Base-by-base conservation (phyloP, 441 rosid species). In the Populus tomentosa region DNA sequence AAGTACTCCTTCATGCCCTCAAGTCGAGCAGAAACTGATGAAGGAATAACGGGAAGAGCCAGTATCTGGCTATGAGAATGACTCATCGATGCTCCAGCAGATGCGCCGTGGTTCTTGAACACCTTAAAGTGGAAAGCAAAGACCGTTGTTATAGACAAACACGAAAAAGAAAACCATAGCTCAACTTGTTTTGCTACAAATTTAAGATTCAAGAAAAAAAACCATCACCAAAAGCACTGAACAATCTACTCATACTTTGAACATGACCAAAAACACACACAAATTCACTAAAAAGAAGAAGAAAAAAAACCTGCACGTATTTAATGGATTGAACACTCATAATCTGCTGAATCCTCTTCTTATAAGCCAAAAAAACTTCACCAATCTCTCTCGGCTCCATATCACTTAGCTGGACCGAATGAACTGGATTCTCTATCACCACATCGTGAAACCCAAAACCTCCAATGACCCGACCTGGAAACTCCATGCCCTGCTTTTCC, bases 51-150 rank as follows among this genome's bases (percentile, higher is more conserved):
- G 6, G 98, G 98, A 8, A 93, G 89, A 74, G 95, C 91, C 77
- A 95, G 76, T 4, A 93, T 85, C 89, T 95, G 97, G 78, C 91
- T 91, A 80, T 92, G 98, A 16, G 98, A 91, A 76, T 94, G 97
- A 84, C 93, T 95, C 88, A 92, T 50, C 14, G 99, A 92, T 42
- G 97, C 99, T 79, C 98, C 95, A 20, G 99, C 98, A 21, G 95
- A 91, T 10, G 94, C 92, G 53, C 97, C 91, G 56, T 92, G 89
- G 86, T 93, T 95, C 96, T 95, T 93, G 75, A 95, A 95, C 61
- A 95, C 94, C 99, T 95, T 70, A 7, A 23, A 74, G 59, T 74
- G 85, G 71, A 72, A 78, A 67, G 69, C 30, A n/a, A 74, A 38
- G 30, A 67, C 42, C 32, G 33, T 14, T 38, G 62, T 73, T 79